These are phyloP conservation scores for Calonectria ilicicola DNA, from an alignment of 2,329 filamentous ascomycete species.

Conservation along the genomic window DNA sequence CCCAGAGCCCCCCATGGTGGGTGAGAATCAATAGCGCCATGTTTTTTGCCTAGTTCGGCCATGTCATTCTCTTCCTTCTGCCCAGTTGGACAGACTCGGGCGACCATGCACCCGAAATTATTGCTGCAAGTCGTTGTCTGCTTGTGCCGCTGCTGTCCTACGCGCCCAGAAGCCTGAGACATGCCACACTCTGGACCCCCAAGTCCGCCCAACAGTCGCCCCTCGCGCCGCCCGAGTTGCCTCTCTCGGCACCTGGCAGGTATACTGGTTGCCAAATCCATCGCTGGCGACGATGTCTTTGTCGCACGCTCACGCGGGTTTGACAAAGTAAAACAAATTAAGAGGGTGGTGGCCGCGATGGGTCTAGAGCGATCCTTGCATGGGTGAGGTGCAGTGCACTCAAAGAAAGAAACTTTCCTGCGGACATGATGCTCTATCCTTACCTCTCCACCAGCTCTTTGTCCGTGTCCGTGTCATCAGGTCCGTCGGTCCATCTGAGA, in stretches of 20 bases:
- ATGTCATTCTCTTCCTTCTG: constrained; percentile 16
- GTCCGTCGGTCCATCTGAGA: constrained; percentile 5
- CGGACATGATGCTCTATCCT: not conserved
- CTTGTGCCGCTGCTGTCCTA: constrained; percentile 7
- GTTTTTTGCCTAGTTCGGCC: not conserved
- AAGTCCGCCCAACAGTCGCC: not conserved
- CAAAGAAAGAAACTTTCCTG: not conserved
- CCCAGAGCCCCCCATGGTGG: constrained; percentile 7
- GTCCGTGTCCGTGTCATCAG: constrained; percentile 16
- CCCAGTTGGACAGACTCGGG: constrained; percentile 33
- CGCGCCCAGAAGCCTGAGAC: not conserved
- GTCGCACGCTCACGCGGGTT: constrained; percentile 29
- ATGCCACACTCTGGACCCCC: not conserved
- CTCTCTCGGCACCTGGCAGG: constrained; percentile 29
- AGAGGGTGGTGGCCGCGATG: constrained; percentile 29
- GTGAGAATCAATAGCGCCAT: constrained; percentile 22
- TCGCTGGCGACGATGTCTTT: constrained; percentile 29
- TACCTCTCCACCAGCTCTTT: constrained; percentile 6
- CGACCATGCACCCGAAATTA: constrained; percentile 43
- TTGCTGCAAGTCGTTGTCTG: constrained; percentile 41
- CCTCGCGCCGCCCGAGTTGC: constrained; percentile 25
- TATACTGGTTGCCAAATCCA: constrained; percentile 7
- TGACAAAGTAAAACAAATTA: constrained; percentile 25
- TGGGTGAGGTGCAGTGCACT: constrained; percentile 15
- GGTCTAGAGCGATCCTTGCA: constrained; percentile 36